A percentile compares a stretch with the other conserved stretches of the same genome.
Conservation (phyloP, 2,329 filamentous ascomycete species). For the Colletotrichum sp. region DNA sequence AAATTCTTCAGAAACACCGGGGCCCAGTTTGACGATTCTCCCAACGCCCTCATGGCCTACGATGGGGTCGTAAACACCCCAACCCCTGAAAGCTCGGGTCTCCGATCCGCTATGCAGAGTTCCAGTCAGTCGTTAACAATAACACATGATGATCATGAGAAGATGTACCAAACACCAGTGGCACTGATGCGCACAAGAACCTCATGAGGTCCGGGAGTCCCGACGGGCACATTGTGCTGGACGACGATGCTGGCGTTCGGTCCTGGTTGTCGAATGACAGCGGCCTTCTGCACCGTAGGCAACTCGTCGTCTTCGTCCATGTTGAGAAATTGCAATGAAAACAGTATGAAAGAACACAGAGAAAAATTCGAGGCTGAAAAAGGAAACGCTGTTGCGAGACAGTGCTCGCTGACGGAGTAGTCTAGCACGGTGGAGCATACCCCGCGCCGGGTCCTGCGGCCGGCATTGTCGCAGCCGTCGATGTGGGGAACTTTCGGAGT, state of each 20-base stretch:
- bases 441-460: not conserved
- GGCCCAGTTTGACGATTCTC: slow-evolving; percentile 32
- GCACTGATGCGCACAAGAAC: not conserved
- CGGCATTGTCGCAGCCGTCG: not conserved
- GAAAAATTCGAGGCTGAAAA: not conserved
- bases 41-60: slow-evolving; percentile 37
- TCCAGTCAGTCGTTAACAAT: accelerated
- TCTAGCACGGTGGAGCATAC: not conserved
- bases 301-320: not conserved
- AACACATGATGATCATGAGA: accelerated
- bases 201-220: not conserved
- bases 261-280: slow-evolving; percentile 7
- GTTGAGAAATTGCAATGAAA: not conserved
- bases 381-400: accelerated
- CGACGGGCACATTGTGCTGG: slow-evolving; percentile 1
- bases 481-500: not conserved
- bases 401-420: not conserved
- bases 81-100: slow-evolving; percentile 32
- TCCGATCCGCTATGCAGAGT: slow-evolving; percentile 29
- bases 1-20: slow-evolving; percentile 27
- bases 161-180: not conserved
- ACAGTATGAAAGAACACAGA: accelerated
- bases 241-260: not conserved
- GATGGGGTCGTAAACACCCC: slow-evolving; percentile 28
- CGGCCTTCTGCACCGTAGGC: not conserved